Evolutionary conservation across 1,284 basidiomycete genomes (phyloP).

Genomic region (Irpex sp.): DNA sequence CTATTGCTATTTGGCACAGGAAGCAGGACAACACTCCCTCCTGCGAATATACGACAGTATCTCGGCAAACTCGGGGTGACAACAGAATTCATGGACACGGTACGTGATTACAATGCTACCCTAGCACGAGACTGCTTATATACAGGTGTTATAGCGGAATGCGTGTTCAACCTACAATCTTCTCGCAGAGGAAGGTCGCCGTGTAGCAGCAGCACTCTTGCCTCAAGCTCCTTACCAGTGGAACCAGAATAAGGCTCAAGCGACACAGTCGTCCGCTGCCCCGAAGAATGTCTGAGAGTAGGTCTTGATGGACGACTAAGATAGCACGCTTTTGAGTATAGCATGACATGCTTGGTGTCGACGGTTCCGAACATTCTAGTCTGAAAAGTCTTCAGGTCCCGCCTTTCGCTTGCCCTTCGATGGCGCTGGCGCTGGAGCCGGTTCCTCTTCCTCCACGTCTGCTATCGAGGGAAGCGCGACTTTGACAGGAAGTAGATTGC

Average conservation of each 20-base stretch:
- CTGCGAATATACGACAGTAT: constrained; percentile 64
- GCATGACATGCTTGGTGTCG: background rate
- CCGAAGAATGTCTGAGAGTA: background rate
- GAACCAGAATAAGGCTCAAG: constrained; percentile 21
- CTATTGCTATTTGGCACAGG: constrained; percentile 91
- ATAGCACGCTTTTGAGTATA: background rate
- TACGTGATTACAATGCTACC: constrained; percentile 35
- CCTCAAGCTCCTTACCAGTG: constrained; percentile 54
- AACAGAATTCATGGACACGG: constrained; percentile 93
- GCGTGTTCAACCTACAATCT: constrained; percentile 95
- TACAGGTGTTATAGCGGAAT: constrained; percentile 62
- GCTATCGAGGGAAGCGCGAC: constrained; percentile 37
- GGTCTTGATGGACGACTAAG: background rate
- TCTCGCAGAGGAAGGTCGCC: constrained; percentile 87
- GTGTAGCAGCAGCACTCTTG: constrained; percentile 85
- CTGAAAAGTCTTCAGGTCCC: constrained; percentile 8
- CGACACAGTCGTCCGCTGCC: background rate
- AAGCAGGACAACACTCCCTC: constrained; percentile 65
- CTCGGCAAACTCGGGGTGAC: constrained; percentile 82
- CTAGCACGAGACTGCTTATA: background rate
- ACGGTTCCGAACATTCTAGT: background rate
- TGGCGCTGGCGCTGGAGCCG: constrained; percentile 14
- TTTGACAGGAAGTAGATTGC: constrained; percentile 38
- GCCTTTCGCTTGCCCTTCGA: constrained; percentile 49
- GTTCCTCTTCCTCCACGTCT: constrained; percentile 43